Conservation (phyloP, 768 basidiomycete species). For the Psilocybe subaeruginosa region DNA sequence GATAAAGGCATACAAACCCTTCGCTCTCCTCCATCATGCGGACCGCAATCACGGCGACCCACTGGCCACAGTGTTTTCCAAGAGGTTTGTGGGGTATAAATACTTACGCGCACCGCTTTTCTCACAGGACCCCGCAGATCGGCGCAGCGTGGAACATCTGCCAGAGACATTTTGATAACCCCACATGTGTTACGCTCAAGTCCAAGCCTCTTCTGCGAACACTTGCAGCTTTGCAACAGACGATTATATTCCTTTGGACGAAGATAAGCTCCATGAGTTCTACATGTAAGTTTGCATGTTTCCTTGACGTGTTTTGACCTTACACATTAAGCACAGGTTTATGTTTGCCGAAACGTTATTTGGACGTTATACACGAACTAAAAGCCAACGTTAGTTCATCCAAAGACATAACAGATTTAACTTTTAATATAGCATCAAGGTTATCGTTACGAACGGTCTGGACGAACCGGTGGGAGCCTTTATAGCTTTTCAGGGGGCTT, state of each 20-base stretch:
- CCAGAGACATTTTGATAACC: slow-evolving; percentile 37
- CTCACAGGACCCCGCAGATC: slow-evolving; percentile 28
- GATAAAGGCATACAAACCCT: slow-evolving; percentile 32
- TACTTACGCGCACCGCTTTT: slow-evolving; percentile 13
- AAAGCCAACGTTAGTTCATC: slow-evolving; percentile 29
- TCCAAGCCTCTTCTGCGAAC: slow-evolving; percentile 2
- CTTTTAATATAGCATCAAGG: slow-evolving; percentile 21
- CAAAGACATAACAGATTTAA: not conserved
- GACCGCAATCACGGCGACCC: slow-evolving; percentile 36
- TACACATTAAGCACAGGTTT: slow-evolving; percentile 23
- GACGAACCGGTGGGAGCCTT: slow-evolving; percentile 15
- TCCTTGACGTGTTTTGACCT: slow-evolving; percentile 1
- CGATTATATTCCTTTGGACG: slow-evolving; percentile 31
- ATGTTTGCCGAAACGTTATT: slow-evolving; percentile 37
- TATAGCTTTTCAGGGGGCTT: slow-evolving; percentile 22
- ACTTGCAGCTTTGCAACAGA: slow-evolving; percentile 17
- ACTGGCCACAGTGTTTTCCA: slow-evolving; percentile 37
- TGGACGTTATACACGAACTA: slow-evolving; percentile 26
- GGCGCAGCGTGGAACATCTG: slow-evolving; percentile 39
- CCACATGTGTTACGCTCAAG: slow-evolving; percentile 26
- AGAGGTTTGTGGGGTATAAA: slow-evolving; percentile 22
- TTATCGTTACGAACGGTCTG: slow-evolving; percentile 31
- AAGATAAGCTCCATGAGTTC: slow-evolving; percentile 31
- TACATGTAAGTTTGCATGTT: slow-evolving; percentile 27
- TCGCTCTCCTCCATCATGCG: slow-evolving; percentile 34